Evolutionary conservation across 2,329 filamentous ascomycete species (phyloP).

Genomic region (Meredithiella fracta): DNA sequence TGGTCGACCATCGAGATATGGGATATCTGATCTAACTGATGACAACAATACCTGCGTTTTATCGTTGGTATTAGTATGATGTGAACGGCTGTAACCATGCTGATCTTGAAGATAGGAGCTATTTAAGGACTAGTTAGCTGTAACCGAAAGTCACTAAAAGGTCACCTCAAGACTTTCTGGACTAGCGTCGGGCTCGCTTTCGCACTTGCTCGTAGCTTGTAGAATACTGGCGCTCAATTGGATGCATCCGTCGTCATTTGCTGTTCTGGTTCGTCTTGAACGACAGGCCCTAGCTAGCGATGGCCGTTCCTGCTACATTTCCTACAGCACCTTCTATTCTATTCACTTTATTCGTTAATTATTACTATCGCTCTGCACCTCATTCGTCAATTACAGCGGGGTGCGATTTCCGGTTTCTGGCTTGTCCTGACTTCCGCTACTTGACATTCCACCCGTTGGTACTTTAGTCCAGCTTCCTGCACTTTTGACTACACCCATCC

Average conservation of each 20-base stretch:
- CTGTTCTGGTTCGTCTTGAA: background rate
- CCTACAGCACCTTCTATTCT: background rate
- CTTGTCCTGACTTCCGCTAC: background rate
- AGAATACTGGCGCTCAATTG: background rate
- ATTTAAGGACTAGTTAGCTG: too few species aligned
- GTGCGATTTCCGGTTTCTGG: background rate
- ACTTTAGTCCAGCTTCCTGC: slow-evolving; percentile 2
- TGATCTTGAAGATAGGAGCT: background rate
- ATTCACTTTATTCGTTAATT: background rate
- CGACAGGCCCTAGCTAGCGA: background rate
- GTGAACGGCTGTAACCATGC: too few species aligned
- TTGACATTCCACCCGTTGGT: background rate
- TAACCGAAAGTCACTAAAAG: background rate
- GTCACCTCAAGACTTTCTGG: background rate
- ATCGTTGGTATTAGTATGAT: too few species aligned
- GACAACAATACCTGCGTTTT: too few species aligned
- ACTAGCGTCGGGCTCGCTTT: background rate
- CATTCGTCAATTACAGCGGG: background rate
- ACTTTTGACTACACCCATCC: background rate
- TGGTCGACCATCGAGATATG: background rate
- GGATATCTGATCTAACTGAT: too few species aligned
- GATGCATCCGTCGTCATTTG: background rate
- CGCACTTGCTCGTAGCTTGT: background rate
- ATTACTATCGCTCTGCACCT: slow-evolving; percentile 4
- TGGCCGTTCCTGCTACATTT: background rate